Base-by-base conservation (phyloP, 805 yeast genomes). In the Metschnikowia baotianmanensis region DNA sequence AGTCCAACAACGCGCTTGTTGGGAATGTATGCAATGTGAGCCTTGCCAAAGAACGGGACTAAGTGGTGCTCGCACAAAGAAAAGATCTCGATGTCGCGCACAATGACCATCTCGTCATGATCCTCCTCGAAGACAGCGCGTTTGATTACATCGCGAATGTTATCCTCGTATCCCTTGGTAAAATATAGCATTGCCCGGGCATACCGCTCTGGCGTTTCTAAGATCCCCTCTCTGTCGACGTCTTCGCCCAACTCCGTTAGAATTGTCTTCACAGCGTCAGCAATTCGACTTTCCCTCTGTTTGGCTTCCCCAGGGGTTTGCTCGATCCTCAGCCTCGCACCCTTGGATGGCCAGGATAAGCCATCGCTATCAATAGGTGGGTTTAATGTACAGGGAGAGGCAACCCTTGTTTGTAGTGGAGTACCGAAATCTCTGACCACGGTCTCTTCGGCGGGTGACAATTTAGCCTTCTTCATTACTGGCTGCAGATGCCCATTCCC, bases 91-190 rank as follows among this genome's bases (percentile, higher is more conserved):
- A 93, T 93, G 63, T 93, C 97, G 58, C 91, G 77, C 19, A 93
- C 99, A 49, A 93, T 90, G 34, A 93, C 98, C 98, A 93, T 93
- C 60, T 93, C 99, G 62, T 93, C 98, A 60, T 93, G 99, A 60
- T 93, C 96, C 61, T 93, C 98, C 61, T 93, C 97, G 55, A 93
- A 93, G 6, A 93, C 95, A 0, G 99, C 99, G 46, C 90, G 76
- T 55, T 93, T 91, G 57, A 93, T 85, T 20, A 89, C 96, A 58
- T 87, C 96, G 47, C 86, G 76, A 45, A 93, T 84, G 61, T 89
- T 90, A 52, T 90, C 96, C 64, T 91, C 96, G 59, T 93, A 93
- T 17, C 99, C 99, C 60, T 88, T 87, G 16, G 99, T 93, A 72
- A 93, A 88, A 57, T 73, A 91, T 32, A 93, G 73, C 95, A 93